Base-by-base conservation (phyloP, 345 rosid genomes). In the Arabis alpina region DNA sequence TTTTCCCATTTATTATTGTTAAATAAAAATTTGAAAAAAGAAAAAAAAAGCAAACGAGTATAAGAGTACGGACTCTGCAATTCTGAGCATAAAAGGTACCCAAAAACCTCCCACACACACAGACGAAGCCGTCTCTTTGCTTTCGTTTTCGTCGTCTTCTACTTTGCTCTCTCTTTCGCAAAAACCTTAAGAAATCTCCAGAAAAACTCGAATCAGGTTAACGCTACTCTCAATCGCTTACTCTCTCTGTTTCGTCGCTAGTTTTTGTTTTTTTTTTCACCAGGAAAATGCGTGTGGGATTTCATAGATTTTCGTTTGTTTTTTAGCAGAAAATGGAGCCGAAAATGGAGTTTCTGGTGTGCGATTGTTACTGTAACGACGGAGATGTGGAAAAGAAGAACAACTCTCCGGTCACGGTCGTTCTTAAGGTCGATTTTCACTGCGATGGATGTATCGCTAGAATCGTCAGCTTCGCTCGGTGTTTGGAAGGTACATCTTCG, bases 361-460 rank as follows among this genome's bases (percentile, higher is more conserved):
- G 66, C 13, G 62, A 44, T 1, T 62, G 68, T 16, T 47, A 44
- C 2, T 62, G 68, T 49, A 19, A 19, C 23, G 36, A 71, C 61
- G 40, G 55, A 63, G 70, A 45, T 12, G 48, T 10, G 15, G 54
- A 23, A 19, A 61, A 59, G 4, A 3, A 64, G 34, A 49, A 25
- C 1, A 34, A 50, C 62, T 2, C 41, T 8, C 64, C 78, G 44
- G 37, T 74, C n/a, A 62, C 62, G 64, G 69, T 68, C 3, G 74
- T 75, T 54, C 45, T 75, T 3, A 56, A 60, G 23, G 23, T 68
- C 3, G 64, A 45, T 61, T 4, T 75, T 11, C 78, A 75, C 1
- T 75, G 78, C 15, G 69, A 75, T 5, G 78, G 74, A 0, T 75
- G 78, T 25, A 25, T 58, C 15, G 14, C 62, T 1, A 44, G 23